Percentiles rank a stretch among this genome's conserved stretches.
These are phyloP conservation scores for Omphalotus olearius DNA, from an alignment of 1,284 basidiomycete species.

Conservation along the genomic window DNA sequence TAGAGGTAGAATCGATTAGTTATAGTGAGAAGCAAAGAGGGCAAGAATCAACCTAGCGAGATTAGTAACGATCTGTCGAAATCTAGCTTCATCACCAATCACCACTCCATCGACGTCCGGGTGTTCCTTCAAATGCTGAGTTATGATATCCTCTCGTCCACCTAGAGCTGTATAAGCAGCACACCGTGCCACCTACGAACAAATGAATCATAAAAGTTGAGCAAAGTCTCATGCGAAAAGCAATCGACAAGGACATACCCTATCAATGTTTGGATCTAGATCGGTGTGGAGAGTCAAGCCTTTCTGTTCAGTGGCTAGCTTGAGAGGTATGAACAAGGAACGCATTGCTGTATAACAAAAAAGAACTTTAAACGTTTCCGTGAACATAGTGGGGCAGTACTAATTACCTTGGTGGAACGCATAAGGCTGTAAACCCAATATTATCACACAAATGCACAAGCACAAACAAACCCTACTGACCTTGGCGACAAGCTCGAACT, in stretches of 20 bases:
- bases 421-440: conserved; percentile 42
- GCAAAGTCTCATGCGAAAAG: conserved; percentile 9
- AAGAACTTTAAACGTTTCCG: background rate
- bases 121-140: conserved; percentile 21
- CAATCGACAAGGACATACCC: conserved; percentile 25
- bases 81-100: conserved; percentile 64
- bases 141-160: conserved; percentile 27
- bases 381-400: background rate
- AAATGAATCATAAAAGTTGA: background rate
- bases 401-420: conserved; percentile 49
- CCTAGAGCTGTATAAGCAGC: conserved; percentile 40
- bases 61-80: conserved; percentile 65
- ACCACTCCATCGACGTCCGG: conserved; percentile 44
- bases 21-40: background rate
- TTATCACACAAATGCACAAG: background rate
- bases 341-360: conserved; percentile 40
- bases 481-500: conserved; percentile 30
- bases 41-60: conserved; percentile 44
- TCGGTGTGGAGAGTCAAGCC: conserved; percentile 53
- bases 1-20: background rate
- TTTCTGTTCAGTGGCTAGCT: conserved; percentile 56
- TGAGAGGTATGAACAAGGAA: conserved; percentile 59
- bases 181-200: conserved; percentile 32
- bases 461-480: background rate
- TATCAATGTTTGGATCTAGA: conserved; percentile 59